Evolutionary conservation across 768 basidiomycete genomes (phyloP), one percentile per base, ranked within the genome.

Genomic region (Roridomyces roridus): DNA sequence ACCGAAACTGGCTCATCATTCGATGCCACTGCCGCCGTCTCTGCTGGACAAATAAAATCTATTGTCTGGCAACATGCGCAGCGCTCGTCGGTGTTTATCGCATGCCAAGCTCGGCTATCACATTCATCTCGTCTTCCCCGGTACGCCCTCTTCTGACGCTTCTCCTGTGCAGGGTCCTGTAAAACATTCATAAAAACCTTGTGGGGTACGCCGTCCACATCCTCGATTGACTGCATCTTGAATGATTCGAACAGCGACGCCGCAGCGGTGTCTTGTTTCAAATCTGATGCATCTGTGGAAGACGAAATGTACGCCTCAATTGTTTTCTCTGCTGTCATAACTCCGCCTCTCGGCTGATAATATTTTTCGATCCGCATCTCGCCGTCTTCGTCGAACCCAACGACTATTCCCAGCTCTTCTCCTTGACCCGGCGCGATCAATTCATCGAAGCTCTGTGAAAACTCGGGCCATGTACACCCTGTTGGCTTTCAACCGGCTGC

Each of bases 381-480:
- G 12, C 24, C 47, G 11, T 59, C 44, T 14, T 26, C 44, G 17
- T 26, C 50, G 26, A 59, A 54, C 9, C 53, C 52, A 17, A 59
- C 36, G 8, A 62, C 17, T 5, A 62, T 31, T 28, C 31, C 56
- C 17, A 55, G 26, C 46, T 56, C 55, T 48, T 55, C 60, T 48
- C 50, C 42, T 31, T 28, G 54, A 20, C 43, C 15, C 58, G 37
- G 10, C 35, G 43, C n/a, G 0, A 43, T 41, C 49, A 57, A 45
- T 15, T 57, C 56, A 5, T 57, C 56, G 48, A 57, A 36, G 55
- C 8, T 17, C 1, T 37, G 36, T 18, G 44, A 46, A 53, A 64
- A 58, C 28, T 45, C 44, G 6, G 47, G 20, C 12, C 24, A 23
- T 17, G 48, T 26, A 37, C 47, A 8, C 46, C 23, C 9, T 43